Conservation (phyloP, 176 grass and related monocot genomes). For the Thinopyrum elongatum region DNA sequence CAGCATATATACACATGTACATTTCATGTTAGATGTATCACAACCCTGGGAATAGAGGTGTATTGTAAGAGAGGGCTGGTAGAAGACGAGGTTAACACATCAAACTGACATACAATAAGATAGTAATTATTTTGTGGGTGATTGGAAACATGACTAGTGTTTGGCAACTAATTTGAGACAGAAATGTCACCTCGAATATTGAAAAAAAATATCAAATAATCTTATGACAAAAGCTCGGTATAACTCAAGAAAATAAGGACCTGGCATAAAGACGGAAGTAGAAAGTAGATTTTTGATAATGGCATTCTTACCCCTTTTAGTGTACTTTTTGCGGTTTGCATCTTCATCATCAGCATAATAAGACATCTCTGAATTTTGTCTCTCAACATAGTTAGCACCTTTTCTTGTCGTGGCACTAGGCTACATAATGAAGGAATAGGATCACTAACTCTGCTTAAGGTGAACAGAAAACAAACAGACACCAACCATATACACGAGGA, state of each 20-base stretch:
- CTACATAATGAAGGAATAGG: conserved; percentile 43
- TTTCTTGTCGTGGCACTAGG: conserved; percentile 90
- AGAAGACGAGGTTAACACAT: conserved; percentile 1
- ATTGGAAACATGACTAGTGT: background rate
- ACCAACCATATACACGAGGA: background rate
- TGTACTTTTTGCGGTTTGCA: conserved; percentile 85
- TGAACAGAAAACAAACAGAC: background rate
- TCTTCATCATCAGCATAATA: conserved; percentile 99
- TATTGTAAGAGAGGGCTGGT: background rate
- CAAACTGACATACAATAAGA: conserved; percentile 3
- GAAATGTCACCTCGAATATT: background rate
- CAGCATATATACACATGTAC: background rate
- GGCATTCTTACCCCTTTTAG: conserved; percentile 74
- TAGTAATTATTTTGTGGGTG: background rate
- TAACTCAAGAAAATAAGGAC: background rate
- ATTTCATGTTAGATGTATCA: conserved; percentile 15
- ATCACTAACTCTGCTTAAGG: background rate
- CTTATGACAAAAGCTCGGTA: background rate
- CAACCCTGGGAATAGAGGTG: background rate
- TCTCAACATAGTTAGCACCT: conserved; percentile 63
- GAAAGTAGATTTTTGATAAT: conserved; percentile 12
- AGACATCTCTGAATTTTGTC: conserved; percentile 84
- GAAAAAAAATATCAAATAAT: background rate
- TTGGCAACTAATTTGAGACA: background rate
- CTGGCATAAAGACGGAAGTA: conserved; percentile 18